These are phyloP conservation scores for Miscanthus lutarioriparius DNA, from an alignment of 176 grass and related monocot species.

Conservation along the genomic window DNA sequence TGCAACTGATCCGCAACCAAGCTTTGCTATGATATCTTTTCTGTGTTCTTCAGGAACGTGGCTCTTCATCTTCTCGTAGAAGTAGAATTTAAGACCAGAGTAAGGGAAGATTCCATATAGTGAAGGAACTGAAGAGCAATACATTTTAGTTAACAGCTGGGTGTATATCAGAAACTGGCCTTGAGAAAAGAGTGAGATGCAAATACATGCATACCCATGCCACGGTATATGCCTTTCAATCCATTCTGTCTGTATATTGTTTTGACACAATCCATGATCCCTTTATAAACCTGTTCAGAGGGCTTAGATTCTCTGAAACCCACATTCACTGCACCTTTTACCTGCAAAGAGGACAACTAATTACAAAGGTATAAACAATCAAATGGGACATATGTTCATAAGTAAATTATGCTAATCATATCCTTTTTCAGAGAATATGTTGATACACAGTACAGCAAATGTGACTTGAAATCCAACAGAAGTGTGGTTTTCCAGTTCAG, in stretches of 20 bases:
- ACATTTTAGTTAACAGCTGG: slow-evolving; percentile 25
- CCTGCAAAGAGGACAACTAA: slow-evolving; percentile 46
- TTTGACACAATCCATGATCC: slow-evolving; percentile 82
- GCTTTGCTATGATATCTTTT: slow-evolving; percentile 75
- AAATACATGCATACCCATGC: slow-evolving; percentile 66
- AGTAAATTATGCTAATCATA: slow-evolving; percentile 13
- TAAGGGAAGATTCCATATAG: slow-evolving; percentile 98
- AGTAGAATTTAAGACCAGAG: slow-evolving; percentile 95
- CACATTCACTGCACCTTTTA: slow-evolving; percentile 53
- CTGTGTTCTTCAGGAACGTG: slow-evolving; percentile 79
- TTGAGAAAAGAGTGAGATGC: slow-evolving; percentile 5
- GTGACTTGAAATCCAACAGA: background rate
- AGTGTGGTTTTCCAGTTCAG: slow-evolving; percentile 20
- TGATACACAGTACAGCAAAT: background rate
- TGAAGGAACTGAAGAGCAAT: slow-evolving; percentile 66
- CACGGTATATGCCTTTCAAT: slow-evolving; percentile 81
- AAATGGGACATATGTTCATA: background rate
- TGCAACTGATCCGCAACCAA: slow-evolving; percentile 88
- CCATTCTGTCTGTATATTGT: slow-evolving; percentile 85
- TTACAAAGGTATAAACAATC: slow-evolving; percentile 19
- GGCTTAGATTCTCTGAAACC: slow-evolving; percentile 51
- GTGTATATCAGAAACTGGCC: background rate
- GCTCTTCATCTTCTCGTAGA: slow-evolving; percentile 95
- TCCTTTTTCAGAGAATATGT: background rate
- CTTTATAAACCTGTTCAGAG: slow-evolving; percentile 72